A percentile compares a stretch with the other conserved stretches of the same genome.
Evolutionary conservation across 805 yeast genomes (phyloP).

Genomic region (Kuraishia hungarica): DNA sequence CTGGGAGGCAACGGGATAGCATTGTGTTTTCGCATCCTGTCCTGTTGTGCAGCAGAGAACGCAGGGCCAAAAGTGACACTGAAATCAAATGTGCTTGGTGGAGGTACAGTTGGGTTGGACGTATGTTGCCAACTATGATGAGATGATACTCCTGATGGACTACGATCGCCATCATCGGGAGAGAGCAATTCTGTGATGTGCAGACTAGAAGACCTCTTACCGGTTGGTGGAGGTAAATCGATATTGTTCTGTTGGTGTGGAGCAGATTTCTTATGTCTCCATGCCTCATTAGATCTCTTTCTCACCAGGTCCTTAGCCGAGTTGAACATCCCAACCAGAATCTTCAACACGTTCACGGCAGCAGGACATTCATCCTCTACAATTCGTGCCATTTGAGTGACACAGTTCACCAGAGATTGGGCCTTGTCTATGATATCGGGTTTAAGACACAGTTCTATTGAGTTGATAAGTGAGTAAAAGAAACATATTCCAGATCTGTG

Average conservation of each 20-base stretch:
- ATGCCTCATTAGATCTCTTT: slow-evolving; percentile 2
- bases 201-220: background rate
- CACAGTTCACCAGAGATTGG: slow-evolving; percentile 2
- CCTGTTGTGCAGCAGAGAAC: background rate
- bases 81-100: background rate
- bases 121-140: background rate
- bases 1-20: background rate
- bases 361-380: slow-evolving; percentile 10
- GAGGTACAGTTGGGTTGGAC: background rate
- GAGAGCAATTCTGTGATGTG: slow-evolving; percentile 1
- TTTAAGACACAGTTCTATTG: slow-evolving; percentile 6
- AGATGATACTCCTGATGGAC: background rate
- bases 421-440: slow-evolving; percentile 4
- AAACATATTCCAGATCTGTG: slow-evolving; percentile 12
- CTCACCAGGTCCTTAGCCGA: slow-evolving; percentile 7
- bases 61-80: background rate
- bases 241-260: background rate
- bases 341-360: slow-evolving; percentile 7
- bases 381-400: slow-evolving; percentile 1
- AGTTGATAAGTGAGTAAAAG: slow-evolving; percentile 12
- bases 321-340: slow-evolving; percentile 9
- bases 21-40: background rate
- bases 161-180: background rate
- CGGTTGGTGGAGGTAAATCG: background rate
- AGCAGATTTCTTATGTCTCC: background rate